phyloP scores from a whole-genome alignment of 1,284 basidiomycete genomes.

The Grifola frondosa region DNA sequence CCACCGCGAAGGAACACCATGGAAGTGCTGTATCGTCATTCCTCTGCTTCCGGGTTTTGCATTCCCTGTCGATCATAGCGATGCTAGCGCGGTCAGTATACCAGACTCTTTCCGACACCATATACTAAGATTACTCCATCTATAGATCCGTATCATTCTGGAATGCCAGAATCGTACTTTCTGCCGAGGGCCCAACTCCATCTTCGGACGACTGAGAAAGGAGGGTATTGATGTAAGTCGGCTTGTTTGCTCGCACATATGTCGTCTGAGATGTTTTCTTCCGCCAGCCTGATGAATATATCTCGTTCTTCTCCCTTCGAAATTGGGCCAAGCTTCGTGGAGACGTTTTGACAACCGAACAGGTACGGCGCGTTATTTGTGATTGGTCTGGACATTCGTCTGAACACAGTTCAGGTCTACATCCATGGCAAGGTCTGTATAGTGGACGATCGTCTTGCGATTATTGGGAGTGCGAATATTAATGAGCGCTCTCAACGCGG shows the following conservation, averaged over 20 bases:
- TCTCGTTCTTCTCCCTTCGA: constrained; percentile 88
- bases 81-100: constrained; percentile 81
- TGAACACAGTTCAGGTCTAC: constrained; percentile 60
- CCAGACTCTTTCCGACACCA: no score
- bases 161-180: constrained; percentile 94
- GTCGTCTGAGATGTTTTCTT: constrained; percentile 1
- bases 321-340: constrained; percentile 92
- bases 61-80: constrained; percentile 89
- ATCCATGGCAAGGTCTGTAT: constrained; percentile 92
- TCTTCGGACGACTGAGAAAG: constrained; percentile 84
- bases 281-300: constrained; percentile 86
- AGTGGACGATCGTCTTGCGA: constrained; percentile 94
- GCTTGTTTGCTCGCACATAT: not conserved
- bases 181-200: constrained; percentile 87
- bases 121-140: constrained; percentile 1
- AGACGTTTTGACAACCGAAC: constrained; percentile 87
- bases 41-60: constrained; percentile 94
- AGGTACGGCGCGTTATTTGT: constrained; percentile 43
- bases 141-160: constrained; percentile 86
- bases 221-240: constrained; percentile 83
- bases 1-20: constrained; percentile 76
- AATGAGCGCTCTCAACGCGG: constrained; percentile 96
- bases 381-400: not conserved
- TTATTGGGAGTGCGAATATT: constrained; percentile 99
- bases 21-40: constrained; percentile 94